phyloP scores from a whole-genome alignment of 495 filamentous ascomycete genomes.

The Parmelia sp. region DNA sequence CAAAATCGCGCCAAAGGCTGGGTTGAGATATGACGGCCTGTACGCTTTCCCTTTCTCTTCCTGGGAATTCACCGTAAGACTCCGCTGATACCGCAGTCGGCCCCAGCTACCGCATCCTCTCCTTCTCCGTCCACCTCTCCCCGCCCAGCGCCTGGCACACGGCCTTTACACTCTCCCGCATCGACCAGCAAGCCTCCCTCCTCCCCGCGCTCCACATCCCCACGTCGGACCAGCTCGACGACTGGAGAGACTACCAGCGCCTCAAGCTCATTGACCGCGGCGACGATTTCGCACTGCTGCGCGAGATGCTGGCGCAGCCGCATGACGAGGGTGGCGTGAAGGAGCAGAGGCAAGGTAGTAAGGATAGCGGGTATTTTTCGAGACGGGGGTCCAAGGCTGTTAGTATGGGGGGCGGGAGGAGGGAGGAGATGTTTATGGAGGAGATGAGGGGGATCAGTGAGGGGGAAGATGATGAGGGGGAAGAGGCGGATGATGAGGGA shows the following conservation, averaged over 20 bases:
- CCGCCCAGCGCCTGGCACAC: slow-evolving; percentile 13
- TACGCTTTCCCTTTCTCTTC: slow-evolving; percentile 6
- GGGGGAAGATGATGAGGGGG: not conserved
- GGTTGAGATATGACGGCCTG: slow-evolving; percentile 28
- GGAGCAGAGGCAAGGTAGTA: not conserved
- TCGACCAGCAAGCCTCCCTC: slow-evolving; percentile 14
- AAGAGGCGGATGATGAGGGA: not conserved
- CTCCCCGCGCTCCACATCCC: slow-evolving; percentile 15
- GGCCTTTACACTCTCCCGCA: slow-evolving; percentile 17
- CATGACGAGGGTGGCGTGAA: not conserved
- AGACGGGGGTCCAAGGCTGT: not conserved
- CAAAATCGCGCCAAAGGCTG: slow-evolving; percentile 20
- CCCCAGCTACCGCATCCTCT: slow-evolving; percentile 20
- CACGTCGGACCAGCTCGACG: slow-evolving; percentile 24
- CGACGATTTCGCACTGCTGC: slow-evolving; percentile 10
- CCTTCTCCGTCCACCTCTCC: slow-evolving; percentile 16
- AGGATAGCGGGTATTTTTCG: slow-evolving; percentile 19
- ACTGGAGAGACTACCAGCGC: slow-evolving; percentile 25
- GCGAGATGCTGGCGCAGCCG: not conserved
- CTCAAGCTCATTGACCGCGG: slow-evolving; percentile 10
- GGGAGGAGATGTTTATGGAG: not conserved
- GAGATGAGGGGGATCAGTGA: not conserved
- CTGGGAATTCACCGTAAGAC: not conserved
- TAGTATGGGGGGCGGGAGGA: not conserved
- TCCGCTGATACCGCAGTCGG: not conserved